These are phyloP conservation scores for Corylus avellana DNA, from an alignment of 306 rosid genomes.

Conservation along the genomic window DNA sequence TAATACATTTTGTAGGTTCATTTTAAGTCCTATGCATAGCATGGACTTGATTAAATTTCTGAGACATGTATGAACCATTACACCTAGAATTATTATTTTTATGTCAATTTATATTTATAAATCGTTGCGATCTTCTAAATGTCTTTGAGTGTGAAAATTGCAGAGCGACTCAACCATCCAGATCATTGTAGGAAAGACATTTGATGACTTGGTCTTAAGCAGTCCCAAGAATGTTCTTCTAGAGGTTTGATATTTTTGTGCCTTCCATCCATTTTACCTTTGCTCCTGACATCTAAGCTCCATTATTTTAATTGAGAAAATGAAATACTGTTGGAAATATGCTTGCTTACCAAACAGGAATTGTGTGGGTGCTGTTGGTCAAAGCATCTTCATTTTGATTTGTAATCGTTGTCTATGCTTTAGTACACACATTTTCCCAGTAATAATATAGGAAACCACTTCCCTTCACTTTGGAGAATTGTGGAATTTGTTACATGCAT, in stretches of 20 bases:
- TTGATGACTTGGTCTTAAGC: conserved; percentile 65
- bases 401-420: neutral
- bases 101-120: conserved; percentile 3
- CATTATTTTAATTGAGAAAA: neutral
- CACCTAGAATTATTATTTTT: conserved; percentile 5
- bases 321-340: neutral
- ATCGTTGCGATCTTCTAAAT: neutral
- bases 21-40: conserved; percentile 7
- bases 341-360: neutral
- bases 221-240: conserved; percentile 68
- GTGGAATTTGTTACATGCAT: neutral
- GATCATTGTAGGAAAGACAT: conserved; percentile 69
- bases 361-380: neutral
- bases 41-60: conserved; percentile 6
- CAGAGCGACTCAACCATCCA: conserved; percentile 69
- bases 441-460: neutral
- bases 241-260: conserved; percentile 62
- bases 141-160: conserved; percentile 31
- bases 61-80: conserved; percentile 2
- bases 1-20: neutral
- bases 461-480: neutral
- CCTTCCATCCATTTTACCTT: conserved; percentile 14
- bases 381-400: neutral
- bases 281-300: conserved; percentile 5
- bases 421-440: neutral